phyloP scores from a whole-genome alignment of 768 basidiomycete genomes.

The Kwoniella botswanensis region DNA sequence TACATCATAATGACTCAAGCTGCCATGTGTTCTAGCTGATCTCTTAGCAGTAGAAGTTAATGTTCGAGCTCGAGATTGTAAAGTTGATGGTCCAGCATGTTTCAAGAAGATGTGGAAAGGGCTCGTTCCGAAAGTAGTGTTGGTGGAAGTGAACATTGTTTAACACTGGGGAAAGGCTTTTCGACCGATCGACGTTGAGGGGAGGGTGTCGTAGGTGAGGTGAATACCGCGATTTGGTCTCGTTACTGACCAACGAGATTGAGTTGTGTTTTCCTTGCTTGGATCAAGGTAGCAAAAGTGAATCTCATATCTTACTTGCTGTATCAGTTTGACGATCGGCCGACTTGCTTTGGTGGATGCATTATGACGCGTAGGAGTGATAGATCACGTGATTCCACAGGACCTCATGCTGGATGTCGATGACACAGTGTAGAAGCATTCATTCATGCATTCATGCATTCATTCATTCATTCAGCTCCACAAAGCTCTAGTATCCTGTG shows the following conservation, averaged over 20 bases:
- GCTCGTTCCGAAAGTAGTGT: neutral
- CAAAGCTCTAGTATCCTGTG: neutral
- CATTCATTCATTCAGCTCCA: too few relatives aligned
- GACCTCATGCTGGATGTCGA: too few relatives aligned
- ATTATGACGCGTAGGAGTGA: neutral
- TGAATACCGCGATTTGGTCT: neutral
- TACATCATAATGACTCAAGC: conserved; percentile 48
- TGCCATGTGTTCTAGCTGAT: conserved; percentile 19
- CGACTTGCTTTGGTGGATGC: neutral
- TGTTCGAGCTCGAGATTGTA: neutral
- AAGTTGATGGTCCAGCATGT: conserved; percentile 18
- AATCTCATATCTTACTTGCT: too few relatives aligned
- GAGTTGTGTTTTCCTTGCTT: too few relatives aligned
- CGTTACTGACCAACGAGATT: neutral
- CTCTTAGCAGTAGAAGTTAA: conserved; percentile 5
- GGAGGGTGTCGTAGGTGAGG: too few relatives aligned
- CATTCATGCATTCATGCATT: too few relatives aligned
- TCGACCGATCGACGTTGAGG: too few relatives aligned
- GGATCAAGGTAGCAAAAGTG: too few relatives aligned
- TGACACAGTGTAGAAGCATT: too few relatives aligned
- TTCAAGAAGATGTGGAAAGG: neutral
- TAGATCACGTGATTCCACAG: neutral
- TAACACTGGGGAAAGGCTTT: too few relatives aligned
- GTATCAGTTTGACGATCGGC: neutral
- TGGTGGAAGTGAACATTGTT: neutral